Conservation (phyloP, 2,329 filamentous ascomycete species). For the Bipolaris sorokiniana region DNA sequence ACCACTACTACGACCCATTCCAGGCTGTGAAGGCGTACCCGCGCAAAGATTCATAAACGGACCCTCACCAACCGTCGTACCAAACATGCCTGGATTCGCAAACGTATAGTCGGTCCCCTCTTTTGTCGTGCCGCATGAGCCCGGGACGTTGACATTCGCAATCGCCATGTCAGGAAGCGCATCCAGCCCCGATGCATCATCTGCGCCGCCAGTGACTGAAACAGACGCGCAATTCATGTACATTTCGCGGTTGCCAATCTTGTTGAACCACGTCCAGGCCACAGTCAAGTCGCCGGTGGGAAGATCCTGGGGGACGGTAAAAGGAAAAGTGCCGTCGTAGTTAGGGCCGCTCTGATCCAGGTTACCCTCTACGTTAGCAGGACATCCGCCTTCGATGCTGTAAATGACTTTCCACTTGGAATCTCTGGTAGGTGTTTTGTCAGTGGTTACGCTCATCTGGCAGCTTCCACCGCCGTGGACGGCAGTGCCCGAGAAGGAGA, state of each 20-base stretch:
- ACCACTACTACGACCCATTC: not conserved
- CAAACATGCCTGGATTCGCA: constrained; percentile 67
- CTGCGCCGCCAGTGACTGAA: constrained; percentile 62
- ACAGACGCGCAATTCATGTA: constrained; percentile 84
- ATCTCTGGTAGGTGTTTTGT: constrained; percentile 68
- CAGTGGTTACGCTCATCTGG: constrained; percentile 81
- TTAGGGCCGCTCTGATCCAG: constrained; percentile 48
- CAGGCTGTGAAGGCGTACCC: constrained; percentile 11
- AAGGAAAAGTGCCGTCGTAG: constrained; percentile 33
- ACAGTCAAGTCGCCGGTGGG: constrained; percentile 76
- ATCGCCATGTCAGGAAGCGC: constrained; percentile 74
- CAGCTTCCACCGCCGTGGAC: constrained; percentile 90
- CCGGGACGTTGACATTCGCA: constrained; percentile 63
- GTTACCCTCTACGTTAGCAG: constrained; percentile 43
- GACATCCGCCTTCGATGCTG: constrained; percentile 85
- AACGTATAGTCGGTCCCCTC: constrained; percentile 59
- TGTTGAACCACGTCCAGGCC: constrained; percentile 93
- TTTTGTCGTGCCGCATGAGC: constrained; percentile 57
- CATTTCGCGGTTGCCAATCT: constrained; percentile 87
- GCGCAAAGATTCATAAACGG: constrained; percentile 36
- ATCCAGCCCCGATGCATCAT: constrained; percentile 59
- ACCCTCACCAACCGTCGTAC: constrained; percentile 38
- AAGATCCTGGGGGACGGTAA: constrained; percentile 70
- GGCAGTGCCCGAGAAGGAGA: constrained; percentile 74
- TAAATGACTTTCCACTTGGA: constrained; percentile 88